Evolutionary conservation across 495 filamentous ascomycete genomes (phyloP), one percentile per base, ranked within the genome.

Genomic region (Aspergillus wentii): DNA sequence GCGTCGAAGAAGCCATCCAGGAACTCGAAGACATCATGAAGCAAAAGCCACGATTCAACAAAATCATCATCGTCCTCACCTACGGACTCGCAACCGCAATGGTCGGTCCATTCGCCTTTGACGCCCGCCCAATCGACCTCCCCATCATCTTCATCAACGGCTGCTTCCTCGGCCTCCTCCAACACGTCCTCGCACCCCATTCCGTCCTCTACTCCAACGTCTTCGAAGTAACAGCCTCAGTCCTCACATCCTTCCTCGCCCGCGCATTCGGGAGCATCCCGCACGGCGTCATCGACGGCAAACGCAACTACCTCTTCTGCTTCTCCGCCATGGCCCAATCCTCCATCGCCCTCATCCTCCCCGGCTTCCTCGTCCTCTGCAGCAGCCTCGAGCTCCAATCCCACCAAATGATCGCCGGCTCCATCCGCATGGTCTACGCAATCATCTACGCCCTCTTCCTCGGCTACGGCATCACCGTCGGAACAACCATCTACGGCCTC

Each of bases 381-480:
- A 83, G 80, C 17, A 80, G 77, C 30, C 69, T 96, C 7, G 90
- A 96, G 51, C 74, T 96, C 0, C 90, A 95, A 55, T 88, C 82
- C 4, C 74, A 77, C 25, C 79, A 83, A 40, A 80, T 96, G 40
- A 83, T 94, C 8, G 86, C 90, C n/a, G 90, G 90, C 2, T 88
- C 85, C 6, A 86, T 95, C 26, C 83, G 90, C 29, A 90, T 95
- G 83, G 86, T 96, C 2, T 94, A 94, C 45, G 86, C 89, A 3
- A 82, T 95, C 45, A 88, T 95, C 41, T 95, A 95, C 60, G 88
- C 89, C 1, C 71, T 95, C 4, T 92, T 95, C 58, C 77, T 96
- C 8, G 90, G 89, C 27, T 95, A 88, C 50, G 90, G 89, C 11
- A 90, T 96, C 44, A 95, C 90, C 1, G 85, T 96, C 25, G 90